These are phyloP conservation scores for Ceriops tagal DNA, from an alignment of 345 rosid species.

Conservation along the genomic window DNA sequence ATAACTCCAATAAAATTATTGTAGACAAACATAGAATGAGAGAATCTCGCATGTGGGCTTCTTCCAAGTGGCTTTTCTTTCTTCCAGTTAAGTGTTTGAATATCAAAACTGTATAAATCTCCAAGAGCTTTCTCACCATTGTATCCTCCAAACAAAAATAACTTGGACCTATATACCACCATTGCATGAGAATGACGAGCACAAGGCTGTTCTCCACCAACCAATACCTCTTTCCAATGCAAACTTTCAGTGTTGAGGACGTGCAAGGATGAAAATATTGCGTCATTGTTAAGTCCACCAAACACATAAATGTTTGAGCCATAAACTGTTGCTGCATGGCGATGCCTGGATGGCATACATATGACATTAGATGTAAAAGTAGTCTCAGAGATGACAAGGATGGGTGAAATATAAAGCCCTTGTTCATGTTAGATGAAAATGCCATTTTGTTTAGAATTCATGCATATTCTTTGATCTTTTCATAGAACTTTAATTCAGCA, in stretches of 20 bases:
- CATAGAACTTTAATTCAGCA: not conserved
- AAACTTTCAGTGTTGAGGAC: conserved; percentile 47
- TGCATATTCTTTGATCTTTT: not conserved
- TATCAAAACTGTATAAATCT: conserved; percentile 76
- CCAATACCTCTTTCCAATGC: conserved; percentile 58
- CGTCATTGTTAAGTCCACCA: conserved; percentile 65
- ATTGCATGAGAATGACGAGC: conserved; percentile 87
- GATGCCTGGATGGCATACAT: conserved; percentile 56
- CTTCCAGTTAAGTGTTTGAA: conserved; percentile 52
- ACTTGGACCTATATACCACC: conserved; percentile 58
- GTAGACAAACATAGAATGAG: conserved; percentile 82
- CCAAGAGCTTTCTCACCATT: conserved; percentile 68
- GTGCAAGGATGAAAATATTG: conserved; percentile 53
- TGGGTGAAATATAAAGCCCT: not conserved
- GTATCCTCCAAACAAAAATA: conserved; percentile 80
- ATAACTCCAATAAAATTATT: conserved; percentile 62
- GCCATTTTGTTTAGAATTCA: not conserved
- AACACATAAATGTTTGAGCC: conserved; percentile 69
- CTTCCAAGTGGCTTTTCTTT: conserved; percentile 62
- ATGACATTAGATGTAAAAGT: conserved; percentile 5
- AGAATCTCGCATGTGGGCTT: conserved; percentile 78
- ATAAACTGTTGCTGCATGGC: conserved; percentile 75
- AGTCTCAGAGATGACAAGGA: conserved; percentile 4
- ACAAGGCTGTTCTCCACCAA: conserved; percentile 59
- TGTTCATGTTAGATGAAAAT: not conserved